Base-by-base conservation (phyloP, 768 basidiomycete species). In the Lactifluus piperatus region DNA sequence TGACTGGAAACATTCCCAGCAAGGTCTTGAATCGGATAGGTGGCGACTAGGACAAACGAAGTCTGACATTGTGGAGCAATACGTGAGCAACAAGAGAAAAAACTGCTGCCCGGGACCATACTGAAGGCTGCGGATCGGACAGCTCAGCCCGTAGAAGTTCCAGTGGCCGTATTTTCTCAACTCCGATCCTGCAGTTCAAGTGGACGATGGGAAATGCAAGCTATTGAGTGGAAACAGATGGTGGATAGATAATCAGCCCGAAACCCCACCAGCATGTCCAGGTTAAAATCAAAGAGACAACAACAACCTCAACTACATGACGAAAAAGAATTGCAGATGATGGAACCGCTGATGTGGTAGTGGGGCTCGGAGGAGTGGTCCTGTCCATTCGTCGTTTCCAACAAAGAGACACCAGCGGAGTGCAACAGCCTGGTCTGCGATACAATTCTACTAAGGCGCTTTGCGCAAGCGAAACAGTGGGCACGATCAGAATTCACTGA, bases 1-100 rank as follows among this genome's bases (percentile, higher is more conserved):
- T 74, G 2, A 74, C 0, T 78, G 78, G 60, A 76, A 81, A 4
- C 79, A 79, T n/a, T n/a, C 7, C 72, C 70, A 8, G 75, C 72
- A 26, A 74, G 69, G n/a, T 72, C 72, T 54, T 75, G 72, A 22
- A 79, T 69, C 9, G 66, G 52, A 54, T 73, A 74, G 5, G 62
- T 70, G 18, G 70, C 62, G 3, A 71, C 54, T 62, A 34, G 74
- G 73, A 29, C 67, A 59, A 3, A 68, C 22, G 5, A 71, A 68
- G 10, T 68, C 73, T 71, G 34, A 10, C 29, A 9, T 6, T 20
- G 18, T 27, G 9, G 16, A 22, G 36, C 10, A 11, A 26, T 27
- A 32, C 16, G 18, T 45, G 16, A 22, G 26, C 20, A 18, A 39
- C 1, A 10, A 6, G 27, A 13, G 36, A 47, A 16, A 2, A 6